phyloP scores from a whole-genome alignment of 2,329 filamentous ascomycete genomes.

The Phoma sp. region DNA sequence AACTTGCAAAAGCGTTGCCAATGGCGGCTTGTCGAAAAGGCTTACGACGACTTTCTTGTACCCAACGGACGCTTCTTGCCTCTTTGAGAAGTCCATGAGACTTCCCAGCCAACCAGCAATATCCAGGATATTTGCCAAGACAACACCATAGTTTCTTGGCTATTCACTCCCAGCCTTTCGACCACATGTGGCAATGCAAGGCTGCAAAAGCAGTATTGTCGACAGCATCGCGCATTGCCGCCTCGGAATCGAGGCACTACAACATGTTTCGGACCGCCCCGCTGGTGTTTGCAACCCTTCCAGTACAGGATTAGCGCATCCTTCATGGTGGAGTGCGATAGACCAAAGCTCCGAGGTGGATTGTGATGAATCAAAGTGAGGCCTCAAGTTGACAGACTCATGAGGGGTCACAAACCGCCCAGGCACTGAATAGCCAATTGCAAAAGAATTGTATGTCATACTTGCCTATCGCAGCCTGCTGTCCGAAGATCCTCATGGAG shows the following conservation, averaged over 20 bases:
- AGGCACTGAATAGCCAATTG: slow-evolving; percentile 1
- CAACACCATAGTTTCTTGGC: slow-evolving; percentile 2
- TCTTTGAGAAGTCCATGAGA: neutral
- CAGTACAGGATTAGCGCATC: neutral
- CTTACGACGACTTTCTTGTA: slow-evolving; percentile 13
- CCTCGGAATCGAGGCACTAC: neutral
- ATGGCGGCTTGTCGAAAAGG: slow-evolving; percentile 9
- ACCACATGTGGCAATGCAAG: slow-evolving; percentile 3
- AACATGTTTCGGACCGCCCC: slow-evolving; percentile 11
- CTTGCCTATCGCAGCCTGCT: slow-evolving; percentile 7
- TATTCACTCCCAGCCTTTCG: slow-evolving; percentile 7
- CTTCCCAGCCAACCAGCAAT: neutral
- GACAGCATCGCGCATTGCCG: neutral
- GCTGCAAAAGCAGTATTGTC: neutral
- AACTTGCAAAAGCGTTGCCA: slow-evolving; percentile 5
- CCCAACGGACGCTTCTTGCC: slow-evolving; percentile 4
- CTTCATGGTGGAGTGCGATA: neutral
- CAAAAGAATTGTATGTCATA: neutral
- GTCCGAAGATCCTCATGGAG: neutral
- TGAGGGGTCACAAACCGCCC: neutral
- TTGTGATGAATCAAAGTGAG: neutral
- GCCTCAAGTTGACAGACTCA: neutral
- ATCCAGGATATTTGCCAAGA: slow-evolving; percentile 8
- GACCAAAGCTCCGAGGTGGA: neutral
- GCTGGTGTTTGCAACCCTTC: slow-evolving; percentile 1